Evolutionary conservation across 108 stramenopile genomes (phyloP).

Genomic region (Poteriospumella lacustris): DNA sequence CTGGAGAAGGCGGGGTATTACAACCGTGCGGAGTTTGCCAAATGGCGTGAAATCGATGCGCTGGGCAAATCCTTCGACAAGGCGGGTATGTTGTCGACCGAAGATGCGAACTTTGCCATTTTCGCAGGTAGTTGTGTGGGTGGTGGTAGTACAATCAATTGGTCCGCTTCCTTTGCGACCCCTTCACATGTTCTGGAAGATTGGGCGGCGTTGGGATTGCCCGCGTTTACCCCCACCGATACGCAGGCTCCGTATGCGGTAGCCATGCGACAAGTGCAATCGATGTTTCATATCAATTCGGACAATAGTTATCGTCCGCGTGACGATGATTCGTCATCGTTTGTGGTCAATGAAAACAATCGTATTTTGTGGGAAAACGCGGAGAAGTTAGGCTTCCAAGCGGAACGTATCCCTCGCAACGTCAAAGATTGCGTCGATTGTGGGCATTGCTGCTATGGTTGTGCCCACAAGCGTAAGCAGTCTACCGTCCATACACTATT

Average conservation of each 20-base stretch:
- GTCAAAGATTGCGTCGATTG: conserved; percentile 48
- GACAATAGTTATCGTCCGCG: conserved; percentile 33
- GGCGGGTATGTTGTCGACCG: conserved; percentile 42
- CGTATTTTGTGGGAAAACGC: conserved; percentile 48
- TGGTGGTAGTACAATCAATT: conserved; percentile 59
- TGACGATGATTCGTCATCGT: conserved; percentile 29
- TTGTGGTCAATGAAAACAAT: conserved; percentile 52
- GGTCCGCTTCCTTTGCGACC: conserved; percentile 55
- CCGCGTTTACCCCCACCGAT: no score
- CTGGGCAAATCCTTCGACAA: conserved; percentile 47
- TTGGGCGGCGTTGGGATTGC: conserved; percentile 50
- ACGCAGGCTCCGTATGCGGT: no score
- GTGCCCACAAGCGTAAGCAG: conserved; percentile 42
- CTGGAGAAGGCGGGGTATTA: conserved; percentile 56
- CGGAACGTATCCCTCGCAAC: conserved; percentile 41
- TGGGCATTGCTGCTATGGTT: conserved; percentile 46
- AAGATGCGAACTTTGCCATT: conserved; percentile 46
- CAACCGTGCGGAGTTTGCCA: conserved; percentile 32
- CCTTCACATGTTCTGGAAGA: conserved; percentile 52
- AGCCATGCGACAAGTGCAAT: no score
- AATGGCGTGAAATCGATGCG: conserved; percentile 48
- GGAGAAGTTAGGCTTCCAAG: conserved; percentile 40
- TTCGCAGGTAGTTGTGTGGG: conserved; percentile 55
- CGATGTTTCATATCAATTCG: conserved; percentile 43
- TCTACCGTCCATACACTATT: conserved; percentile 42